A percentile compares a stretch with the other conserved stretches of the same genome.
These are phyloP conservation scores for Corchorus olitorius DNA, from an alignment of 345 rosid genomes.

Conservation along the genomic window DNA sequence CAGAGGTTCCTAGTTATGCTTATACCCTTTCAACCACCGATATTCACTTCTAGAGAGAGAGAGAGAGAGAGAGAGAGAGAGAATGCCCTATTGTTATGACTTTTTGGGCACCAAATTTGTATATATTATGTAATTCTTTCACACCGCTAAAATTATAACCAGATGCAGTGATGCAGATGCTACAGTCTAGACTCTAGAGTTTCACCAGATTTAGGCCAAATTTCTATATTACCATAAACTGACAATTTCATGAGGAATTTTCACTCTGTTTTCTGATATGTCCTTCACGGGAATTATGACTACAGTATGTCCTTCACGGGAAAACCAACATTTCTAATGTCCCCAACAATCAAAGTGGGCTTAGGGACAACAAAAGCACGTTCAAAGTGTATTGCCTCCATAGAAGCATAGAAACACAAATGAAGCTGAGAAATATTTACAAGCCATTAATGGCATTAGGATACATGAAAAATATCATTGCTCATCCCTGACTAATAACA, in stretches of 20 bases:
- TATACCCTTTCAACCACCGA: neutral
- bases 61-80: no score
- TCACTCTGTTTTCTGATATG: no score
- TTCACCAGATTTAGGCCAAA: no score
- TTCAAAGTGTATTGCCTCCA: no score
- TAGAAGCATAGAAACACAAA: no score
- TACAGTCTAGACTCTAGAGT: no score
- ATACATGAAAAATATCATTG: neutral
- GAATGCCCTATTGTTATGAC: neutral
- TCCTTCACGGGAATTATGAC: no score
- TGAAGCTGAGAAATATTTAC: no score
- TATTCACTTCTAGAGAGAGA: no score
- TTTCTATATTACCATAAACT: no score
- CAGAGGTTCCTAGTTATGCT: neutral
- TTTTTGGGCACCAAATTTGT: neutral
- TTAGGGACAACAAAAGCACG: neutral
- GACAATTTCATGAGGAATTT: no score
- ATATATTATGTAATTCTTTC: neutral
- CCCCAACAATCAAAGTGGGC: slow-evolving; percentile 1
- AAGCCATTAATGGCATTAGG: neutral
- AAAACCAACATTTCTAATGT: neutral
- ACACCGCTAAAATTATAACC: neutral
- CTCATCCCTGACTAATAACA: neutral
- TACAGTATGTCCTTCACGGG: neutral
- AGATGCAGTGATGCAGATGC: neutral